These are phyloP conservation scores for Pachysolen tannophilus DNA, from an alignment of 805 yeast genomes.

Conservation along the genomic window DNA sequence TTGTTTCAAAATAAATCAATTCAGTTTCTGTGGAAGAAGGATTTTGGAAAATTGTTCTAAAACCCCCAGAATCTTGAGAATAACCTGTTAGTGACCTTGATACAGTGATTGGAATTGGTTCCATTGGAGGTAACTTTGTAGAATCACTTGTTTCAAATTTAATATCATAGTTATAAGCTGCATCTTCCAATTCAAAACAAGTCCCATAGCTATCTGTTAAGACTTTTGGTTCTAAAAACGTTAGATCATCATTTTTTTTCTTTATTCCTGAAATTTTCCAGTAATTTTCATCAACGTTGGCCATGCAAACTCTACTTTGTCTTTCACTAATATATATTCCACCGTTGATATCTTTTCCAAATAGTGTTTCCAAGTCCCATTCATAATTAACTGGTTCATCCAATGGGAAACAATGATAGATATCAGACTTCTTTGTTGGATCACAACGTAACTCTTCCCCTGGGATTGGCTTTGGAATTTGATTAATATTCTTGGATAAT, in stretches of 20 bases:
- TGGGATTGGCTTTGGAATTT: slow-evolving; percentile 74
- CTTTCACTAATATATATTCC: slow-evolving; percentile 47
- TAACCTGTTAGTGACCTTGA: slow-evolving; percentile 87
- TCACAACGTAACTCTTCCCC: slow-evolving; percentile 75
- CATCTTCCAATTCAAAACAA: slow-evolving; percentile 18
- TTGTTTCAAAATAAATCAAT: slow-evolving; percentile 64
- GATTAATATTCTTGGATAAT: slow-evolving; percentile 52
- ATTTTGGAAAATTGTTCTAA: slow-evolving; percentile 72
- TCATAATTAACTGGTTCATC: slow-evolving; percentile 36
- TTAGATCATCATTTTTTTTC: slow-evolving; percentile 1
- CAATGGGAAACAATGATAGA: slow-evolving; percentile 74
- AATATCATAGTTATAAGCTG: slow-evolving; percentile 25
- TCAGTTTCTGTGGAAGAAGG: slow-evolving; percentile 39
- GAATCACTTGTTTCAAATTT: slow-evolving; percentile 38
- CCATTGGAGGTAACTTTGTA: slow-evolving; percentile 27
- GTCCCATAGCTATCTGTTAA: slow-evolving; percentile 1
- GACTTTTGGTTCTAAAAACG: slow-evolving; percentile 1
- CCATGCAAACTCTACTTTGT: slow-evolving; percentile 36
- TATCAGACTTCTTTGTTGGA: slow-evolving; percentile 43
- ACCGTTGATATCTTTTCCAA: slow-evolving; percentile 62
- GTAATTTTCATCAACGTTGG: slow-evolving; percentile 26
- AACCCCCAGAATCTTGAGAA: slow-evolving; percentile 86
- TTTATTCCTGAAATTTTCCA: slow-evolving; percentile 37
- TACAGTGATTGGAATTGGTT: slow-evolving; percentile 56
- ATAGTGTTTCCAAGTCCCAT: slow-evolving; percentile 56